Base-by-base conservation (phyloP, 139 green algal genomes). In the Picochlorum sp. region DNA sequence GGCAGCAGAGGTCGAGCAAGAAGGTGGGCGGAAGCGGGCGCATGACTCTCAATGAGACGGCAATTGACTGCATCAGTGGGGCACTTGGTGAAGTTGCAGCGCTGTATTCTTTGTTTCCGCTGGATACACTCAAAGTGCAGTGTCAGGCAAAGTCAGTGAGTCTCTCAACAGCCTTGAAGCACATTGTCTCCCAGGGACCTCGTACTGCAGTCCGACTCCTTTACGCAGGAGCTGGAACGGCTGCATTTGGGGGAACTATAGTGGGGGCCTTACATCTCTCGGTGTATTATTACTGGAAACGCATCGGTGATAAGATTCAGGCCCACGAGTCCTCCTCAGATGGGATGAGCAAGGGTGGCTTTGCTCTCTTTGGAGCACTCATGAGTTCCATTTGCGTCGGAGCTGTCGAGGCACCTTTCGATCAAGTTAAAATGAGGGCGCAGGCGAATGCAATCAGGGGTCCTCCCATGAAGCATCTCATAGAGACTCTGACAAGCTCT, bases 91-190 rank as follows among this genome's bases (percentile, higher is more conserved):
- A 90, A 50, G 58, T 90, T 3, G 75, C 67, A 3, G 77, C 80
- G 18, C 72, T 90, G 6, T 66, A 66, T 3, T 49, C 81, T 4
- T 66, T 90, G 2, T 90, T 87, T 34, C 83, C 83, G 0, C 59
- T 90, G 2, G 83, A 90, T 41, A 87, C 79, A 1, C 66, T 90
- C 34, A 90, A 88, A 77, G 81, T 86, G 2, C 68, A 70, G 31
- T 88, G 80, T 60, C 83, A 89, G 66, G 74, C 76, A 0, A 71
- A 78, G 11, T 58, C 74, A 55, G 5, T 72, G 10, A 60, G 26
- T 24, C 51, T 69, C 3, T 31, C 21, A 7, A 45, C 62, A 5
- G 83, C 81, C 7, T 13, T 88, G 13, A 16, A 45, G 6, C 44
- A 71, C 23, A 24, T 88, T 63, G 21, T 57, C 6, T 28, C 45